These are phyloP conservation scores for Epichloe hybrida DNA, from an alignment of 2,329 filamentous ascomycete species.

Conservation along the genomic window DNA sequence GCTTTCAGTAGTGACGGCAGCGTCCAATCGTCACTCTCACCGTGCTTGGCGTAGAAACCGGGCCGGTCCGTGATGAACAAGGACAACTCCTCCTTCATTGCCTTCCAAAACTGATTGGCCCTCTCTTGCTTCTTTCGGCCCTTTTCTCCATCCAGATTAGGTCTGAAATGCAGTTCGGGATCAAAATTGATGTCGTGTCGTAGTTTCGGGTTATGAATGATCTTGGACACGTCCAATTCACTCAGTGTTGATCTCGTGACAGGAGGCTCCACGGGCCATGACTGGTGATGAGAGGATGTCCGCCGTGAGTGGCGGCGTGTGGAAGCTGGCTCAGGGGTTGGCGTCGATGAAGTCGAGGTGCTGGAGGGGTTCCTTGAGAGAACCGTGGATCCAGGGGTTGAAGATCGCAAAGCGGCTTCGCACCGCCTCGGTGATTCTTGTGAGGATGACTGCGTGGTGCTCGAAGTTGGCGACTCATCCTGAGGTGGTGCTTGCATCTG, in stretches of 20 bases:
- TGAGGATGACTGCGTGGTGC: constrained; percentile 19
- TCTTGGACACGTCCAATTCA: constrained; percentile 81
- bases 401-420: constrained; percentile 17
- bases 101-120: constrained; percentile 71
- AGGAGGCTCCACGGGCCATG: constrained; percentile 47
- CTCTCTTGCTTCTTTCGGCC: constrained; percentile 66
- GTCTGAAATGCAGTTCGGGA: constrained; percentile 80
- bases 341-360: constrained; percentile 21
- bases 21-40: constrained; percentile 42
- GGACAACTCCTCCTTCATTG: constrained; percentile 41
- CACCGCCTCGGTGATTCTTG: constrained; percentile 26
- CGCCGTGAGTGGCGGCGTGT: constrained; percentile 10
- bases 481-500: constrained; percentile 21
- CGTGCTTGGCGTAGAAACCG: constrained; percentile 34
- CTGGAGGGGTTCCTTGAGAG: constrained; percentile 23
- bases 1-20: constrained; percentile 68
- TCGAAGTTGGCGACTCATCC: constrained; percentile 19
- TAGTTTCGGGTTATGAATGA: constrained; percentile 62
- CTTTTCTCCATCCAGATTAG: constrained; percentile 78
- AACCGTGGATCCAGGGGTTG: constrained; percentile 15
- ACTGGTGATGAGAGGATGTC: constrained; percentile 8
- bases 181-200: constrained; percentile 95
- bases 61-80: constrained; percentile 38
- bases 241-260: constrained; percentile 75
- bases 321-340: constrained; percentile 10